Base-by-base conservation (phyloP, 805 yeast species). In the Wickerhamomyces chambardii region DNA sequence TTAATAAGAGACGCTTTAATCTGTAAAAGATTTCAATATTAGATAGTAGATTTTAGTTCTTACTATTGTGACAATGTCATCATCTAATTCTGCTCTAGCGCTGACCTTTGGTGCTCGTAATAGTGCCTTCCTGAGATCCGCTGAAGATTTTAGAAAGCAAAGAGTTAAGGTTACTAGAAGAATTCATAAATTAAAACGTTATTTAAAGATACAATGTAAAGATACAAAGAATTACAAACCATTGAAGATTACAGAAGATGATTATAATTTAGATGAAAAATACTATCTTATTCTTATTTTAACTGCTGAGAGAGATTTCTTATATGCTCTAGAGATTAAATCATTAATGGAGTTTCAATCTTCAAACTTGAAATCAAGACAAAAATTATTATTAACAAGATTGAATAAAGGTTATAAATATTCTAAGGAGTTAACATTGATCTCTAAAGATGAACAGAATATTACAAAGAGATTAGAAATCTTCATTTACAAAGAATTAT, bases 291-390 rank as follows among this genome's bases (percentile, higher is more conserved):
- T 86, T 18, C 55, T 75, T n/a, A 60, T 87, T 17, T 63, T 75
- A 38, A 68, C 70, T n/a, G 77, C 82, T 2, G 97, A 92, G 56
- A 71, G 95, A 51, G 84, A 85, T 45, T 62, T 78, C 51, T 65
- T 85, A 22, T 73, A 69, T 45, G 81, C 89, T 1, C 67, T 75
- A 53, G 87, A 81, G 55, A 64, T 77, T 35, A 72, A 73, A 40
- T 58, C 70, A 10, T 55, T 68, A 32, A 55, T 75, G 40, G 84
- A 75, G 41, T 66, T 75, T 29, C 70, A 71, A 39, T 63, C 68
- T 11, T 66, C 73, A 8, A 30, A 34, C 31, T 25, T 32, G 16
- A 52, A 38, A 31, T 61, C 44, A 51, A 53, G 55, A 42, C 63
- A 70, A n/a, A 69, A 69, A 36, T 70, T 78, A 39, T 59, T 82